A percentile compares a stretch with the other conserved stretches of the same genome.
These are phyloP conservation scores for Exserohilum rostratum DNA, from an alignment of 2,329 filamentous ascomycete genomes.

Conservation along the genomic window DNA sequence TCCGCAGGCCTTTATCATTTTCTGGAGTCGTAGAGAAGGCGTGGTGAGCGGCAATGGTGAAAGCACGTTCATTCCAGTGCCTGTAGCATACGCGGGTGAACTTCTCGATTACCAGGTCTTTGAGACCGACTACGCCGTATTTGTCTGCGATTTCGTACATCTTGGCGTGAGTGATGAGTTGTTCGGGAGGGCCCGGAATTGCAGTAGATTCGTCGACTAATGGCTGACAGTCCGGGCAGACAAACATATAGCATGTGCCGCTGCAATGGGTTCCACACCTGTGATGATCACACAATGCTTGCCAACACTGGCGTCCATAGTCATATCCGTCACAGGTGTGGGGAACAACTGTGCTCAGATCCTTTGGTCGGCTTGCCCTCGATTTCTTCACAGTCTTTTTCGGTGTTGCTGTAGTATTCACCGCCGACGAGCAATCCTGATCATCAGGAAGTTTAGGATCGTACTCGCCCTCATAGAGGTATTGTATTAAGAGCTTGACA, in stretches of 20 bases:
- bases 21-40: background rate
- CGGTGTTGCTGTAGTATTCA: background rate
- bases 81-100: background rate
- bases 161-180: background rate
- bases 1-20: background rate
- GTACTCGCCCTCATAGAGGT: background rate
- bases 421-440: background rate
- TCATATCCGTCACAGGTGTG: background rate
- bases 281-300: background rate
- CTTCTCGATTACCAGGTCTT: background rate
- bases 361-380: background rate
- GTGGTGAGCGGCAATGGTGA: background rate
- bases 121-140: background rate
- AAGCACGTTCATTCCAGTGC: background rate
- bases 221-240: background rate
- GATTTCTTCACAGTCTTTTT: background rate
- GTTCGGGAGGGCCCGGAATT: background rate
- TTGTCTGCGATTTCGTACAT: slow-evolving; percentile 8
- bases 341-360: background rate
- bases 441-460: background rate
- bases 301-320: too few species aligned
- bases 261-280: background rate
- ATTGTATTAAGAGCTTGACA: background rate
- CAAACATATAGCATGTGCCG: background rate
- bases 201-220: background rate